Evolutionary conservation across 768 basidiomycete genomes (phyloP), one percentile per base, ranked within the genome.

Genomic region (Panaeolus papilionaceus): DNA sequence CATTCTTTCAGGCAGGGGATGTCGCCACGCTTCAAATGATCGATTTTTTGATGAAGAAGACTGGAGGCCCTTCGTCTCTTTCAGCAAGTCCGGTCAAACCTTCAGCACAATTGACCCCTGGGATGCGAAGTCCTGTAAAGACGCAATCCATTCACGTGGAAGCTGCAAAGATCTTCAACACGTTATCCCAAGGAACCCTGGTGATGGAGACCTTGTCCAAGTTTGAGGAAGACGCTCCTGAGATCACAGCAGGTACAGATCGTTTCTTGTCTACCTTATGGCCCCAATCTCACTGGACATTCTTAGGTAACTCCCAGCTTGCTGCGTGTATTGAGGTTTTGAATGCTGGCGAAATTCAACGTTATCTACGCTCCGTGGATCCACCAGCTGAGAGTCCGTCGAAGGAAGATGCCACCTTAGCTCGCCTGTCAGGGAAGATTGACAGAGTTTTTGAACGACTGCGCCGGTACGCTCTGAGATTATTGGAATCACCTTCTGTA

Each of bases 391-490:
- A 37, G 14, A 58, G 54, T 37, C 28, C 28, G 0, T 63, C 68
- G 16, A 64, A 66, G 40, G 69, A 72, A 18, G 76, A 79, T 49
- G 79, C 79, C n/a, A 82, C 84, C 23, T 47, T 79, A 20, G 64
- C 63, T 9, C 82, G 84, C 1, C 77, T 81, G 38, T 78, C 77
- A 20, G 82, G 79, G 23, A 92, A 91, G 74, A 77, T 90, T 14
- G 85, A 87, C 63, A 83, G 90, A 28, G 85, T 88, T 0, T 68
- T 92, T 11, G 91, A 92, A 73, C 80, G 86, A 63, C 71, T 89
- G 14, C 81, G 90, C 20, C 82, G 89, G 63, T 77, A 79, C n/a
- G 79, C 80, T 12, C 71, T 86, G 39, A 86, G 83, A 58, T 69
- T 82, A 20, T 64, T 91, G 18, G 89, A 90, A 45, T 69, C 68